Evolutionary conservation across 176 grass and related monocot species (phyloP).

Genomic region (Alloteropsis semialata): DNA sequence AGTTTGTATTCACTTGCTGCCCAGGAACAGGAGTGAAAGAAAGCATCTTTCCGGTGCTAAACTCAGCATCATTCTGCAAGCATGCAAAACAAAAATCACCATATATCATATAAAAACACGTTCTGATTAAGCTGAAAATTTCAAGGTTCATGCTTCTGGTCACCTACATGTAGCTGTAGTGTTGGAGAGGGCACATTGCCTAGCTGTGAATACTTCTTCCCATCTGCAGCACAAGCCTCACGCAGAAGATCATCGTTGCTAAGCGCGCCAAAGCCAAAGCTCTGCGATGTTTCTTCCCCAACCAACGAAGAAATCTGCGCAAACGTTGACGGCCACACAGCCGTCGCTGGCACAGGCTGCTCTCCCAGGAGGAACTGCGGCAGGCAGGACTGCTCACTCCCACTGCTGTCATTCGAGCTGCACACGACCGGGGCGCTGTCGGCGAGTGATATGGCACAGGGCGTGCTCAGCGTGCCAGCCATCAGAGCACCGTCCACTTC

Average conservation of each 20-base stretch:
- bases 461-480: not conserved
- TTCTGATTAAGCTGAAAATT: not conserved
- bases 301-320: not conserved
- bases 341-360: not conserved
- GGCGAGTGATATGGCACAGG: not conserved
- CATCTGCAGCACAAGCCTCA: not conserved
- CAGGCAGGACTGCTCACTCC: constrained; percentile 32
- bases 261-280: constrained; percentile 15
- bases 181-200: not conserved
- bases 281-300: constrained; percentile 9
- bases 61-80: constrained; percentile 19
- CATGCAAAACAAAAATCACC: not conserved
- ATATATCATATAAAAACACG: not conserved
- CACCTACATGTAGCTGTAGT: constrained; percentile 19
- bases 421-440: constrained; percentile 20
- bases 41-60: constrained; percentile 28
- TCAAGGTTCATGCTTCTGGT: not conserved
- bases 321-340: constrained; percentile 1
- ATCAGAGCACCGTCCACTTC: not conserved
- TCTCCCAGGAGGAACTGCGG: constrained; percentile 33
- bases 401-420: constrained; percentile 37
- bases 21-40: constrained; percentile 32
- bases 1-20: not conserved
- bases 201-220: not conserved
- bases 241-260: not conserved